Conservation (phyloP, 1,284 basidiomycete species). For the Pholiota adiposa region DNA sequence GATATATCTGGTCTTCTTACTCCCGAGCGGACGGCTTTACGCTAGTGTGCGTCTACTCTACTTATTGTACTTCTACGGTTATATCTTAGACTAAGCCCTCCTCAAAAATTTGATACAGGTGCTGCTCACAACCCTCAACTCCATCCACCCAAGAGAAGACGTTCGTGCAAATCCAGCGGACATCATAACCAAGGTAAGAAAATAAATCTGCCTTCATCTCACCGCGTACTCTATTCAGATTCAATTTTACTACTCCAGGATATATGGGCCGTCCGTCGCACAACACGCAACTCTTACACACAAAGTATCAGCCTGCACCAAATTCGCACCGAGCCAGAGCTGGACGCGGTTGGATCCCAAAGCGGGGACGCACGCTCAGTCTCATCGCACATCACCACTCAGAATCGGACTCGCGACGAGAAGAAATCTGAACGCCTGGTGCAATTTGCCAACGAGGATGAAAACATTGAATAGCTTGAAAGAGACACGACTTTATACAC, state of each 20-base stretch:
- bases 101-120: conserved; percentile 10
- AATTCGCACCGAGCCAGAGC: conserved; percentile 22
- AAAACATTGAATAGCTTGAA: too few relatives aligned
- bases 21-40: conserved; percentile 28
- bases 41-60: conserved; percentile 16
- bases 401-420: neutral
- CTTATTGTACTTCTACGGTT: neutral
- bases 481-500: too few relatives aligned
- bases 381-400: neutral
- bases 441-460: too few relatives aligned
- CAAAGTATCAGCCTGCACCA: conserved; percentile 24
- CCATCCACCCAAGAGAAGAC: conserved; percentile 4
- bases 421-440: neutral
- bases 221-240: too few relatives aligned
- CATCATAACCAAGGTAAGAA: conserved; percentile 2
- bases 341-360: neutral
- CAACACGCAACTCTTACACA: neutral
- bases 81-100: neutral
- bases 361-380: neutral
- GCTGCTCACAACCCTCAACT: conserved; percentile 24
- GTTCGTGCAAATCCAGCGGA: neutral
- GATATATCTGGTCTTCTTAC: conserved; percentile 22
- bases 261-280: conserved; percentile 6
- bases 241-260: neutral
- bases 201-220: too few relatives aligned